Base-by-base conservation (phyloP, 495 filamentous ascomycete species). In the Penicillium desertorum region DNA sequence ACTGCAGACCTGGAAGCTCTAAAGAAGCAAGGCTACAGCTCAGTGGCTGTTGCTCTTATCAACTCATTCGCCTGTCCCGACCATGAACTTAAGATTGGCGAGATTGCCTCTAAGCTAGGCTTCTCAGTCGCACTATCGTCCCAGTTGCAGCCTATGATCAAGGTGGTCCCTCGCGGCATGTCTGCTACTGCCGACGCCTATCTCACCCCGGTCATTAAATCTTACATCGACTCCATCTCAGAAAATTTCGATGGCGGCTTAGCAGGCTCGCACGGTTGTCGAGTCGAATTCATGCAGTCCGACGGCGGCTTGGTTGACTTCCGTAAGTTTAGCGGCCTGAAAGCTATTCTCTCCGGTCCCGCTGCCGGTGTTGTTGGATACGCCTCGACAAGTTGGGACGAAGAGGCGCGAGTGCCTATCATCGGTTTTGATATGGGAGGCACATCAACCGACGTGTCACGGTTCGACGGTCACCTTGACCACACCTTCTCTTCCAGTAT, bases 391-490 rank as follows among this genome's bases (percentile, higher is more conserved):
- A 91, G 88, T 20, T 96, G 92, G 72, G 94, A 97, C 47, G 93
- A 92, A 12, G 90, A 87, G 65, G 93, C 83, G 2, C 6, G 25
- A 27, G 25, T 27, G 25, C 93, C 93, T 0, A 88, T 98, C 9
- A 96, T 97, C 65, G 94, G 94, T 0, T 98, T 98, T 62, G 94
- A 98, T 63, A 98, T 98, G 94, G 86, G 86, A 30, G 94, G 94
- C 29, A 98, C 94, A 5, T 92, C 88, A 32, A 98, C 94, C 0
- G 94, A 98, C 67, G 93, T 97, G 5, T 96, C 91, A 20, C 78
- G 94, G 23, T 97, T 94, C 63, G 94, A 93, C 37, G 93, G 94
- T 12, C 81, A 92, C 47, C 92, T 96, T 66, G 94, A 97, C 56
- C 94, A 98, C 69, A 27, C 25, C 25, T 27, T 27, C 25, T 27